Percentiles rank a stretch among this genome's conserved stretches.
These are phyloP conservation scores for Arthrobotrys pseudoclavata DNA, from an alignment of 2,329 filamentous ascomycete genomes.

Conservation along the genomic window DNA sequence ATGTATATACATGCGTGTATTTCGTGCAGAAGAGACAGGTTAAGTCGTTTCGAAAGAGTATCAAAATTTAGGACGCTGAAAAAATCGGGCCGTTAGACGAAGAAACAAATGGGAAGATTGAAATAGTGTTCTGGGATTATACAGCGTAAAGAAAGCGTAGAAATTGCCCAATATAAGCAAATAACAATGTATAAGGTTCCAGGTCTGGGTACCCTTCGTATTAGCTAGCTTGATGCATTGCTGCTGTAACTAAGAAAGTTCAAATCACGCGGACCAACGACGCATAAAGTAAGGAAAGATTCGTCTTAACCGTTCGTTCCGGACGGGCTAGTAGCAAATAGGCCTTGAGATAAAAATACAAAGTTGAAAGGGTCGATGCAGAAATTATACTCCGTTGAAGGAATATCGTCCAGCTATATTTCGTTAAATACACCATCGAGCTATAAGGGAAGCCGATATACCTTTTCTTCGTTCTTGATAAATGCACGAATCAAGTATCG, in stretches of 20 bases:
- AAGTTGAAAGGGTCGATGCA: slow-evolving; percentile 70
- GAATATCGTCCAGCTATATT: slow-evolving; percentile 70
- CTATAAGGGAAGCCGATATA: slow-evolving; percentile 67
- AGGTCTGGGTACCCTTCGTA: background rate
- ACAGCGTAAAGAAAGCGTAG: slow-evolving; percentile 9
- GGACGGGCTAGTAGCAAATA: slow-evolving; percentile 46
- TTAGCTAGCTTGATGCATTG: slow-evolving; percentile 21
- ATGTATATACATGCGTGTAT: background rate
- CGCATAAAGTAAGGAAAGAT: slow-evolving; percentile 1
- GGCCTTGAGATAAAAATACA: slow-evolving; percentile 44
- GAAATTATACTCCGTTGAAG: slow-evolving; percentile 71
- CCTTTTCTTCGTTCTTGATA: slow-evolving; percentile 67
- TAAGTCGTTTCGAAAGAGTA: slow-evolving; percentile 6
- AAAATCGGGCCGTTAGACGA: background rate
- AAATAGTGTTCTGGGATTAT: slow-evolving; percentile 16
- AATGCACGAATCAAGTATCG: slow-evolving; percentile 68
- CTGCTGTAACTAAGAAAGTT: background rate
- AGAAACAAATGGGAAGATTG: slow-evolving; percentile 3
- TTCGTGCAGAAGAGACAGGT: background rate
- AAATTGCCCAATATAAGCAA: background rate
- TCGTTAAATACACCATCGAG: slow-evolving; percentile 69
- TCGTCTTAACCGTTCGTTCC: slow-evolving; percentile 48
- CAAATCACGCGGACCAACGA: slow-evolving; percentile 14
- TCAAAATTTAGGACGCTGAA: slow-evolving; percentile 21
- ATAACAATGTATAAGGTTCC: background rate